These are phyloP conservation scores for Phoenix dactylifera DNA, from an alignment of 176 grass and related monocot genomes.

Conservation along the genomic window DNA sequence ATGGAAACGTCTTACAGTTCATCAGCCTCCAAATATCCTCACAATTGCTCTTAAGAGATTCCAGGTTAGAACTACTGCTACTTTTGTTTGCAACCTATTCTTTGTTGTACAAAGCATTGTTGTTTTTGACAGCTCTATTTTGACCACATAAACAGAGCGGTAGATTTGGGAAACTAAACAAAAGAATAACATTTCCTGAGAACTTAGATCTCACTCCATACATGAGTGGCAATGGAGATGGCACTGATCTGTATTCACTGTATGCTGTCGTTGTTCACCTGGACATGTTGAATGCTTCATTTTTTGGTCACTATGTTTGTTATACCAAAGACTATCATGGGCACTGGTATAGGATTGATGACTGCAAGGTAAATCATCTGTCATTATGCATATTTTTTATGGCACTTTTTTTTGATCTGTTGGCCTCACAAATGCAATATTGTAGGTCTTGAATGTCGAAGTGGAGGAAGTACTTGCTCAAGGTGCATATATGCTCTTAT, in stretches of 20 bases:
- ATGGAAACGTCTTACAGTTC: conserved; percentile 80
- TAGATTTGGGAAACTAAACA: conserved; percentile 98
- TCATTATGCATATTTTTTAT: conserved; percentile 1
- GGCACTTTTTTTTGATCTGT: neutral
- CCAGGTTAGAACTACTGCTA: conserved; percentile 43
- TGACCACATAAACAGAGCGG: conserved; percentile 47
- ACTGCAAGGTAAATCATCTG: conserved; percentile 73
- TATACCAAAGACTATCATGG: conserved; percentile 63
- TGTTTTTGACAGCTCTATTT: too few relatives aligned
- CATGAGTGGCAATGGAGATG: conserved; percentile 51
- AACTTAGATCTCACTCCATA: conserved; percentile 75
- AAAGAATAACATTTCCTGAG: conserved; percentile 76
- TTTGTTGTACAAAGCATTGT: too few relatives aligned
- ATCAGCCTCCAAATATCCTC: conserved; percentile 99
- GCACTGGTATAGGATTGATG: conserved; percentile 74
- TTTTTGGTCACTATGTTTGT: conserved; percentile 99
- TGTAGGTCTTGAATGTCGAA: conserved; percentile 63
- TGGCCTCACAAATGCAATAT: conserved; percentile 6
- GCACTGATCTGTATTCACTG: conserved; percentile 74
- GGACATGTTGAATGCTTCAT: conserved; percentile 97
- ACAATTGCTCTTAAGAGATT: conserved; percentile 96
- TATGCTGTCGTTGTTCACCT: conserved; percentile 97
- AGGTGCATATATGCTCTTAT: conserved; percentile 98
- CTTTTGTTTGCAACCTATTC: too few relatives aligned
- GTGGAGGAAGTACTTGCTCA: conserved; percentile 87